Evolutionary conservation across 2,329 filamentous ascomycete genomes (phyloP).

Genomic region (Clarireedia hainanense): DNA sequence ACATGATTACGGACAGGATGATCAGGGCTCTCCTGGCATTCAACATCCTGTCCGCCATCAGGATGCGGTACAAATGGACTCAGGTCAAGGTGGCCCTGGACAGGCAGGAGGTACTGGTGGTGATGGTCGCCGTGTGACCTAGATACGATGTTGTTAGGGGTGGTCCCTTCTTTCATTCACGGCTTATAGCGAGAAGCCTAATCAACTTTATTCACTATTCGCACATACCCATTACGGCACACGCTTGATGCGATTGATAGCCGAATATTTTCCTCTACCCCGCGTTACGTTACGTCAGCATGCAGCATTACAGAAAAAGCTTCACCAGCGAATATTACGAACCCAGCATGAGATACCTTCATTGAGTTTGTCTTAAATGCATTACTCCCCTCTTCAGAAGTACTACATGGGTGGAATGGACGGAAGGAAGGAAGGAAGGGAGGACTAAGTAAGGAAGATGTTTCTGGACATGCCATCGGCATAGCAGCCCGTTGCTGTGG

Average conservation of each 20-base stretch:
- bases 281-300: not conserved
- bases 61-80: not conserved
- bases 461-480: not conserved
- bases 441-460: not conserved
- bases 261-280: not conserved
- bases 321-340: not conserved
- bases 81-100: not conserved
- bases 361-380: not conserved
- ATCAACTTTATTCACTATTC: not conserved
- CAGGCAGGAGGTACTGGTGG: not conserved
- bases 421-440: not conserved
- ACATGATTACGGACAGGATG: conserved; percentile 31
- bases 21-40: not conserved
- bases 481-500: not conserved
- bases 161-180: not conserved
- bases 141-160: not conserved
- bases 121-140: conserved; percentile 6
- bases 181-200: not conserved
- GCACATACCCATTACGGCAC: not conserved
- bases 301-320: conserved; percentile 2
- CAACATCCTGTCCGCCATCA: not conserved
- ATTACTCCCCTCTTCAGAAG: conserved; percentile 7
- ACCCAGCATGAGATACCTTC: conserved; percentile 5
- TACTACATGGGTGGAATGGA: not conserved
- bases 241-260: not conserved